Base-by-base conservation (phyloP, 176 grass and related monocot species). In the Dactylis glomerata region DNA sequence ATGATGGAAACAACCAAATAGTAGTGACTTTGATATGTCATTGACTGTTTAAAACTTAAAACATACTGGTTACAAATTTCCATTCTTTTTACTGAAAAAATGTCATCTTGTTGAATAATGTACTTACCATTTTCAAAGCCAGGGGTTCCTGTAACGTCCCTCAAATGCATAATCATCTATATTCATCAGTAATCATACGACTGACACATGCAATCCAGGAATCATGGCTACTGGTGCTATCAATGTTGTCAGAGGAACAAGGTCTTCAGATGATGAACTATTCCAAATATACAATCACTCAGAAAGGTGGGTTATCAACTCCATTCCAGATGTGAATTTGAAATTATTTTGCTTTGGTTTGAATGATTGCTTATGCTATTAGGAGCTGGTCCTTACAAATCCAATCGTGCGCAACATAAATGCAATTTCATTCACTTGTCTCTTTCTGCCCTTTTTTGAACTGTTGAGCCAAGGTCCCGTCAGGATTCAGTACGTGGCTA, bases 271-370 rank as follows among this genome's bases (percentile, higher is more conserved):
- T 56, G 89, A 90, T 83, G 96, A 98, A 81, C 83, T 98, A 52
- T 92, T 95, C 55, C 87, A 95, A 86, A 98, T 98, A 84, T 98
- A 98, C 40, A 87, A 80, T 63, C 96, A 98, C 83, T 98, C 96
- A 73, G 93, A 98, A 68, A 98, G 96, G 96, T 98, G 65, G 26
- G 2, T 15, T 76, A 3, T 45, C 23, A 20, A 65, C 61, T 56
- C 76, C 1, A 82, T 45, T 79, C 2, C 2, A 57, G 45, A 23
- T 22, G 15, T 72, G n/a, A 40, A 77, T 57, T 64, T 42, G 16
- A 8, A 70, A 78, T 31, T 42, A 17, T 59, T 83, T 20, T 61
- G 20, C 24, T 50, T 2, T 54, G 13, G 9, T 61, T 77, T 50
- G 64, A 22, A 62, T 64, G 15, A n/a, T 83, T 50, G 1, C 58